Base-by-base conservation (phyloP, 2,329 filamentous ascomycete species). In the Stagonosporopsis vannaccii region DNA sequence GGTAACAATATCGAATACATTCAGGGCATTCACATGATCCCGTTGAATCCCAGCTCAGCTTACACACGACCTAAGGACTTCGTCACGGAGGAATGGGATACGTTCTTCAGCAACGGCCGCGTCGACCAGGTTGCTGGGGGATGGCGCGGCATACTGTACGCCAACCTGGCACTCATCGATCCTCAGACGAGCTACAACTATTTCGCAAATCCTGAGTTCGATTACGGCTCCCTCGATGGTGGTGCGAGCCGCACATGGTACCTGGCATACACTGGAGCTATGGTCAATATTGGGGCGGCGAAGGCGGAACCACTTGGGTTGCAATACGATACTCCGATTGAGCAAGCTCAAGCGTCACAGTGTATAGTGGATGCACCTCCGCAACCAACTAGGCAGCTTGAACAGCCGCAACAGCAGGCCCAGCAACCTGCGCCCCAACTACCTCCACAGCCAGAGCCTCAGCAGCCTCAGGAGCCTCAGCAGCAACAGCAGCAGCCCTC, bases 111-210 rank as follows among this genome's bases (percentile, higher is more conserved):
- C 55, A 80, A 86, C 22, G 87, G 87, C 0, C 85, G 90, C 12
- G 86, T 85, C 0, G 85, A 90, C 50, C 74, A 79, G 0, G 86
- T 92, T 5, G 77, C 80, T 7, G 90, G 90, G 41, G 91, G 92
- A 1, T 98, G 95, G 95, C 90, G 85, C 73, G 90, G 92, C 1
- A 87, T 98, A 25, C 77, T 98, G 22, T 93, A 89, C 68, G 91
- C 87, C 26, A 98, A 95, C 73, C 84, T 91, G 45, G 92, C 91
- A 0, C 87, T 93, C 9, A 82, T 93, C 46, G 85, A 96, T 69
- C 88, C 93, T 0, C 74, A 75, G 50, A 78, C 83, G 3, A 86
- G 90, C 11, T 97, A 87, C 82, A 75, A 84, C 1, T 96, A 92
- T 77, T 97, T 99, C 73, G 82, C 82, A 0, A 79, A 84, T 60